Conservation (phyloP, 441 rosid species). For the Viola pubescens region DNA sequence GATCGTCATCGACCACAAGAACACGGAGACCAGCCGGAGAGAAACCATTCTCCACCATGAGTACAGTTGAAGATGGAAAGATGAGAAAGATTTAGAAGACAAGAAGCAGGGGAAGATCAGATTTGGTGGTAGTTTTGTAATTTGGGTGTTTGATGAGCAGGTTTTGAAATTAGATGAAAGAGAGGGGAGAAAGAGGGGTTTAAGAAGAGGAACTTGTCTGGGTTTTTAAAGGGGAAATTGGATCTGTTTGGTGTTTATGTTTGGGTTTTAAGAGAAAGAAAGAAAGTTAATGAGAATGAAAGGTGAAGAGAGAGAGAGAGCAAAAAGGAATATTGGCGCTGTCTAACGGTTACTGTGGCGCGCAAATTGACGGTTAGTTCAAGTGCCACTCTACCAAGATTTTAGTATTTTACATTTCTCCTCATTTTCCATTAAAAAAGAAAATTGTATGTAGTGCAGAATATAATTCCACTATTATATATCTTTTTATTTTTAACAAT, state of each 20-base stretch:
- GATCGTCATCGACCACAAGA: slow-evolving; percentile 91
- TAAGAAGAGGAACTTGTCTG: slow-evolving; percentile 15
- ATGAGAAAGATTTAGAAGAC: slow-evolving; percentile 3
- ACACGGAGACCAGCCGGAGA: slow-evolving; percentile 83
- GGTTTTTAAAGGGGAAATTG: slow-evolving; percentile 22
- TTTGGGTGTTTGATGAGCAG: not conserved
- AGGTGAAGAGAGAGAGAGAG: not conserved
- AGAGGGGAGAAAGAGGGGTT: slow-evolving; percentile 2
- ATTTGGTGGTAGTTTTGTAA: no score
- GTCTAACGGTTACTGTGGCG: slow-evolving; percentile 41
- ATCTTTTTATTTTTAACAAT: no score
- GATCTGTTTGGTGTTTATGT: slow-evolving; percentile 16
- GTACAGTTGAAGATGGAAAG: not conserved
- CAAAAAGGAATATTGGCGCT: slow-evolving; percentile 50
- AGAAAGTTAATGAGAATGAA: not conserved
- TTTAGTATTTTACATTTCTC: not conserved
- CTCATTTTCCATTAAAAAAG: no score
- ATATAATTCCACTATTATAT: no score
- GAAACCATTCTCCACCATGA: slow-evolving; percentile 60
- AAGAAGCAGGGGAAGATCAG: no score
- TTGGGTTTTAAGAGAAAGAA: slow-evolving; percentile 19
- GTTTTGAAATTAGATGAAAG: not conserved
- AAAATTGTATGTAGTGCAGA: no score
- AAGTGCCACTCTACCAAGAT: not conserved
- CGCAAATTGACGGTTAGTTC: slow-evolving; percentile 18